A percentile compares a stretch with the other conserved stretches of the same genome.
These are phyloP conservation scores for Wickerhamomyces hampshirensis DNA, from an alignment of 805 yeast species.

Conservation along the genomic window DNA sequence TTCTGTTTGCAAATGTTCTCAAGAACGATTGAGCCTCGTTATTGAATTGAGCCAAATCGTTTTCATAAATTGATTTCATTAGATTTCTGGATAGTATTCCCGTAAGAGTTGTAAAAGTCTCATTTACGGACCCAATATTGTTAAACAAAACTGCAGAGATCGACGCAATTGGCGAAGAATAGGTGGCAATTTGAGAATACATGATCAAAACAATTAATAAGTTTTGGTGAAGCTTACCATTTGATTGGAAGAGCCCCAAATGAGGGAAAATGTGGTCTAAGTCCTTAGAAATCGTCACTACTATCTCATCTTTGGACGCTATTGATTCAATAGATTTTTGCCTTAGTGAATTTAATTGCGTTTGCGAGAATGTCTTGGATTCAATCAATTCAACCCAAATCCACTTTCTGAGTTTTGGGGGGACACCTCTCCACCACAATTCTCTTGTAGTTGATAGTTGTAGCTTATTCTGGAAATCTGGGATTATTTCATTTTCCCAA, in stretches of 20 bases:
- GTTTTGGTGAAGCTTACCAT: constrained; percentile 25
- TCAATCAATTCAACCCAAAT: constrained; percentile 50
- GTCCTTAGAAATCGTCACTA: constrained; percentile 17
- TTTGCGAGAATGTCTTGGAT: constrained; percentile 21
- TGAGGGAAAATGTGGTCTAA: constrained; percentile 31
- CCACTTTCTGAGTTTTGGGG: constrained; percentile 36
- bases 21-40: constrained; percentile 43
- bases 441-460: constrained; percentile 40
- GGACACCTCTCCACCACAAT: constrained; percentile 59
- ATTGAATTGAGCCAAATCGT: constrained; percentile 26
- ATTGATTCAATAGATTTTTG: constrained; percentile 4
- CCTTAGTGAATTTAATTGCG: constrained; percentile 6
- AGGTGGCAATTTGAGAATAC: constrained; percentile 28
- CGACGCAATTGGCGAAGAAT: constrained; percentile 32
- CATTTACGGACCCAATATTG: constrained; percentile 29
- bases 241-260: constrained; percentile 31
- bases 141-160: constrained; percentile 39
- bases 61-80: constrained; percentile 27
- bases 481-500: constrained; percentile 39
- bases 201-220: constrained; percentile 29
- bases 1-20: constrained; percentile 38
- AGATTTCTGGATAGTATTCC: constrained; percentile 34
- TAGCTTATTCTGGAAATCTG: constrained; percentile 31
- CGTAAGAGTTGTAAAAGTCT: constrained; percentile 36
- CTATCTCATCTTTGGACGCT: constrained; percentile 4